Percentiles rank a stretch among this genome's conserved stretches.
phyloP scores from a whole-genome alignment of 2,329 filamentous ascomycete species.

The Trichophyton simii region DNA sequence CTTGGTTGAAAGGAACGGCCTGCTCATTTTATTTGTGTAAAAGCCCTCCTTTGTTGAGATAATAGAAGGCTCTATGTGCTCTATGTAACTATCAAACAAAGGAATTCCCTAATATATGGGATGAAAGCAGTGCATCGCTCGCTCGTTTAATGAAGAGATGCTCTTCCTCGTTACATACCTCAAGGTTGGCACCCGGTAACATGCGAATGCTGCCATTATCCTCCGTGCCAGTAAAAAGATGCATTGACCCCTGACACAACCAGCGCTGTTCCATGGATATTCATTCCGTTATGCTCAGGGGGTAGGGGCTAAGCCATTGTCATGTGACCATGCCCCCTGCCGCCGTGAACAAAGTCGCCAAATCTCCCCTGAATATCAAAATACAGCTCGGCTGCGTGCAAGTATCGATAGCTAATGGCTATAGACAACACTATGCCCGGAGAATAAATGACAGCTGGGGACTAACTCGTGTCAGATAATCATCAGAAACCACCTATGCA shows the following conservation, averaged over 20 bases:
- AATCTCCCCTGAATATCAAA: not conserved
- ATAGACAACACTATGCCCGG: too few relatives aligned
- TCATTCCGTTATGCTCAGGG: not conserved
- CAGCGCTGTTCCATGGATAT: not conserved
- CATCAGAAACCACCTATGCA: not conserved
- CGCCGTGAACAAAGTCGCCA: too few relatives aligned
- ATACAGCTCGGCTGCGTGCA: not conserved
- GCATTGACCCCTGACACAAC: not conserved
- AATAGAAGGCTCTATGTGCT: too few relatives aligned
- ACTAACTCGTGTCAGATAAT: not conserved
- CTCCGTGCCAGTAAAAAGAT: not conserved
- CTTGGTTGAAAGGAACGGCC: not conserved
- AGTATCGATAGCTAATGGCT: too few relatives aligned
- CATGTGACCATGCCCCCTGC: not conserved
- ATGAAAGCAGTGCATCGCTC: too few relatives aligned
- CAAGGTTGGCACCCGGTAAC: too few relatives aligned
- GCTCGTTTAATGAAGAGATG: too few relatives aligned
- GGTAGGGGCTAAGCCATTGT: not conserved
- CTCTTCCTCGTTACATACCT: too few relatives aligned
- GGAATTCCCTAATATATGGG: too few relatives aligned
- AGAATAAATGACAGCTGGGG: not conserved
- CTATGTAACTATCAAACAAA: too few relatives aligned
- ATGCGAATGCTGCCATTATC: not conserved
- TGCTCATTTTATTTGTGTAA: not conserved
- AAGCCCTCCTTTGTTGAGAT: not conserved